Evolutionary conservation across 2,329 filamentous ascomycete genomes (phyloP), one percentile per base, ranked within the genome.

Genomic region (Xylogone sp.): DNA sequence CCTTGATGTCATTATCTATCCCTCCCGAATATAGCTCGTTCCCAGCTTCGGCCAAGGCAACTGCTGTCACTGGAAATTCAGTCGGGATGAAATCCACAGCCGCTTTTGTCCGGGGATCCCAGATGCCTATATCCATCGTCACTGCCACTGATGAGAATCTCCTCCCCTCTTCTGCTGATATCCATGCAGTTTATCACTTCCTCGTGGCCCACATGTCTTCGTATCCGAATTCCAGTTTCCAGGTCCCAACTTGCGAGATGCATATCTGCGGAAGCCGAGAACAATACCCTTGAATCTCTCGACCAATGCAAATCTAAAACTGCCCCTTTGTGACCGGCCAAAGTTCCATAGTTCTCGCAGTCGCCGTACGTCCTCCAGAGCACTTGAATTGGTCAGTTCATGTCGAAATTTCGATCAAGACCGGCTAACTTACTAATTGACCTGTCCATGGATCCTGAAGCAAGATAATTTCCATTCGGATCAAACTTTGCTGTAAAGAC

Each of bases 1-100:
- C 92, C 62, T 92, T 90, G 68, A 99, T 96, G 62, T 95, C 91
- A 66, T 97, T 97, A 72, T 97, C 94, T 60, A 99, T 97, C 20
- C 92, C 89, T 45, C 93, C 93, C 6, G 89, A 88, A 69, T 94
- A 99, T 21, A 99, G 83, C 72, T 97, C 94, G 67, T 96, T 96
- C 18, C 94, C 94, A 1, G 93, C 91, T 68, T 96, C 91, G 0
- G 92, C 87, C n/a, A 97, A 76, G 16, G 91, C 90, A 5, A 97
- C 83, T 0, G 93, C 88, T 2, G 94, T 97, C 51, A 99, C 84
- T 1, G 94, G 94, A 54, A 95, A 96, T 55, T 94, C 87, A 0
- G 92, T 96, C 65, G 93, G 84, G 56, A 97, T 87, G 62, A 92
- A 91, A 63, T 95, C 89, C 51, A 88, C 82, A 0, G 91, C 93